Percentiles rank a stretch among this genome's conserved stretches.
Evolutionary conservation across 306 rosid species (phyloP).

Genomic region (Senna siamea): DNA sequence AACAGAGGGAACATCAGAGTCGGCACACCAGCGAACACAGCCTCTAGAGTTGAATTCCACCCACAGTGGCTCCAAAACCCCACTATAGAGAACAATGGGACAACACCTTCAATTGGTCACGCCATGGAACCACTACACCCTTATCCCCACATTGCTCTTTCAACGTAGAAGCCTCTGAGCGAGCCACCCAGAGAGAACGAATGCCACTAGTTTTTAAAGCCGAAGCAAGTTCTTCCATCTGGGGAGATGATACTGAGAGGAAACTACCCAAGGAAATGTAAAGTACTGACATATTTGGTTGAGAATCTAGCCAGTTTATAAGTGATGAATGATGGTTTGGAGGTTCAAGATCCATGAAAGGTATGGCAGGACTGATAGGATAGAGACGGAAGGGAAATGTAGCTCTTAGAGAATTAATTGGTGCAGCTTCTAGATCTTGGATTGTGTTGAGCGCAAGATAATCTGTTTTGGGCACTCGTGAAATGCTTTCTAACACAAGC

Average conservation of each 20-base stretch:
- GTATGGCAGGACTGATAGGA: conserved; percentile 62
- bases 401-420: conserved; percentile 42
- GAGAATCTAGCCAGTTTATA: conserved; percentile 64
- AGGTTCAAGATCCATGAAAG: conserved; percentile 42
- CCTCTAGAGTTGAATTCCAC: conserved; percentile 62
- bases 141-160: conserved; percentile 47
- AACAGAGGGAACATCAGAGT: conserved; percentile 53
- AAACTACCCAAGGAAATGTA: conserved; percentile 71
- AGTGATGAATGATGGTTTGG: background rate
- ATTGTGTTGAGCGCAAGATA: conserved; percentile 53
- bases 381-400: conserved; percentile 48
- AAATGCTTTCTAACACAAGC: conserved; percentile 41
- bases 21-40: conserved; percentile 52
- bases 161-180: conserved; percentile 45
- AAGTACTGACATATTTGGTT: conserved; percentile 55
- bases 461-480: conserved; percentile 43
- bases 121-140: conserved; percentile 60
- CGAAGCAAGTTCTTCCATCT: conserved; percentile 53
- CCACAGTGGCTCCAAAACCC: conserved; percentile 73
- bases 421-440: conserved; percentile 53
- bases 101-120: conserved; percentile 65
- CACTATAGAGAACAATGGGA: conserved; percentile 46
- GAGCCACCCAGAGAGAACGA: conserved; percentile 57
- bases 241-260: conserved; percentile 48
- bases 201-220: conserved; percentile 42